Conservation (phyloP, 768 basidiomycete species). For the Termitomyces sp. region DNA sequence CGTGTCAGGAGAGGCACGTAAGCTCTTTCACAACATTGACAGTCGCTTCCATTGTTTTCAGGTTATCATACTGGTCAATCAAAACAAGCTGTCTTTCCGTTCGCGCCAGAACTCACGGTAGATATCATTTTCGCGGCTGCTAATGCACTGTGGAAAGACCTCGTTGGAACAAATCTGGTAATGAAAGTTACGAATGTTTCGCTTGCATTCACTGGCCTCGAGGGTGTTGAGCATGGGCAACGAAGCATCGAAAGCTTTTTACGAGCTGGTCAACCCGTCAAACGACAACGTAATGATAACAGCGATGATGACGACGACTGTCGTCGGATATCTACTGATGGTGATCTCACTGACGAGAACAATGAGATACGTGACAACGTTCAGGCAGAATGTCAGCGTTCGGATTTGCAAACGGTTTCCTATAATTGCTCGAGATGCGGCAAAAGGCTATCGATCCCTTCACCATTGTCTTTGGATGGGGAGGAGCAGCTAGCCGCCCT, state of each 20-base stretch:
- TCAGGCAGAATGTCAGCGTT: not conserved
- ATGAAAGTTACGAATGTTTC: conserved; percentile 71
- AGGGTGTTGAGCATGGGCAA: conserved; percentile 72
- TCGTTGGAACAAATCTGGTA: conserved; percentile 49
- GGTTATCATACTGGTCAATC: conserved; percentile 67
- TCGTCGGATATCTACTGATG: not conserved
- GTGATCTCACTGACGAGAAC: conserved; percentile 1
- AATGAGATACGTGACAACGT: not conserved
- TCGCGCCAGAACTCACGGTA: conserved; percentile 64
- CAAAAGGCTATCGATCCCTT: conserved; percentile 33
- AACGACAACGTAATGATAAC: conserved; percentile 34
- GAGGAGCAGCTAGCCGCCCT: conserved; percentile 34
- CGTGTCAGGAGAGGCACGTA: conserved; percentile 64
- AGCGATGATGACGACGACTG: conserved; percentile 9
- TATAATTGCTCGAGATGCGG: conserved; percentile 59
- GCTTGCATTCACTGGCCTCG: conserved; percentile 76
- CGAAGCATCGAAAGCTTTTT: conserved; percentile 88
- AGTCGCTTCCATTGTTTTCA: conserved; percentile 19
- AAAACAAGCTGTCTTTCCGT: conserved; percentile 87
- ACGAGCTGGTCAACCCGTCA: conserved; percentile 29
- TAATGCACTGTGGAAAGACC: conserved; percentile 82
- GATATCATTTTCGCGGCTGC: conserved; percentile 74
- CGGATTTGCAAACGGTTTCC: conserved; percentile 19
- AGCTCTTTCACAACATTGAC: not conserved
- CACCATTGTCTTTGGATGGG: conserved; percentile 22